Evolutionary conservation across 2,329 filamentous ascomycete genomes (phyloP).

Genomic region (Graphiopsis chlorocephala): DNA sequence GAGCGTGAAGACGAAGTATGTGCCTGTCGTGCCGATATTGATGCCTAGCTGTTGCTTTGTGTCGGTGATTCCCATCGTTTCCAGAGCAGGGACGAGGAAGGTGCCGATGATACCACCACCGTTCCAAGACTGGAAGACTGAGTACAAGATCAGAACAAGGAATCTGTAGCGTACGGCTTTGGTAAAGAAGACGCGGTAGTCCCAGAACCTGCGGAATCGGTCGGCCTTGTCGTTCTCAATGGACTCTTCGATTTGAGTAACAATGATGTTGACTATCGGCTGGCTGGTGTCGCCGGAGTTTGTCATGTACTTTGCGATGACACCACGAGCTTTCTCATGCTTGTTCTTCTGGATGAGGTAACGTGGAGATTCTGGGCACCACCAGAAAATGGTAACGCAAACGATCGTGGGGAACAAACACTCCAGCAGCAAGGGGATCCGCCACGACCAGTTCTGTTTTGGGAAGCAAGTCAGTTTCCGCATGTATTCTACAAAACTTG

Average conservation of each 20-base stretch:
- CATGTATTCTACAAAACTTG: neutral
- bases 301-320: constrained; percentile 44
- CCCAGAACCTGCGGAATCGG: constrained; percentile 42
- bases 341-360: neutral
- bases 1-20: constrained; percentile 48
- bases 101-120: constrained; percentile 47
- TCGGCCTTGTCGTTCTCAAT: constrained; percentile 34
- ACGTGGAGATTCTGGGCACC: neutral
- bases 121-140: constrained; percentile 49
- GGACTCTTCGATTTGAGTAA: constrained; percentile 46
- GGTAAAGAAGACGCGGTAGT: constrained; percentile 49
- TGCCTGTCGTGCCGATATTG: constrained; percentile 43
- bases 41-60: constrained; percentile 43
- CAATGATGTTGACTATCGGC: constrained; percentile 43
- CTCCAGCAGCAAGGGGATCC: constrained; percentile 5
- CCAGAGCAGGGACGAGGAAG: constrained; percentile 40
- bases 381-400: constrained; percentile 42
- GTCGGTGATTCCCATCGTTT: constrained; percentile 43
- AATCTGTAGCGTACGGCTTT: constrained; percentile 44
- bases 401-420: constrained; percentile 26
- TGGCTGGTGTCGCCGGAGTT: constrained; percentile 40
- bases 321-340: constrained; percentile 1
- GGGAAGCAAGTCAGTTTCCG: neutral
- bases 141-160: constrained; percentile 46
- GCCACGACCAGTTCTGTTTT: constrained; percentile 18